These are phyloP conservation scores for Nitzschia sp. DNA, from an alignment of 108 stramenopile genomes.

Conservation along the genomic window DNA sequence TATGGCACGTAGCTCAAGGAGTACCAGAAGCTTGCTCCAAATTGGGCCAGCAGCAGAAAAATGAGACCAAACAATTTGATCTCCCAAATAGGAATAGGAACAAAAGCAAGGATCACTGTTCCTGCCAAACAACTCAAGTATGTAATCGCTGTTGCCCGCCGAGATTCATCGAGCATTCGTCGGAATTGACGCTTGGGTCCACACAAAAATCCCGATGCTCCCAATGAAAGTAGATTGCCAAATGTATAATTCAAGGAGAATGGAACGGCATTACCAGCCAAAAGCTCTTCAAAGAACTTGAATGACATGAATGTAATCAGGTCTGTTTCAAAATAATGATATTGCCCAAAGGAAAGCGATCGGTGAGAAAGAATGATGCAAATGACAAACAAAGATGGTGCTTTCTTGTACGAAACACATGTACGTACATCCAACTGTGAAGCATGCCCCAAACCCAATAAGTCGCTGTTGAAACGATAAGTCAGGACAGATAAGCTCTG, in stretches of 20 bases:
- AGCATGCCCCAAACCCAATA: constrained; percentile 67
- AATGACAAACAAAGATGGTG: background rate
- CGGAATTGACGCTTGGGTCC: constrained; percentile 66
- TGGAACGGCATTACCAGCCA: constrained; percentile 78
- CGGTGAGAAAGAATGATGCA: background rate
- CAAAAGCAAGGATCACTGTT: constrained; percentile 69
- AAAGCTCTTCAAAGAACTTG: constrained; percentile 69
- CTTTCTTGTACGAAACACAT: background rate
- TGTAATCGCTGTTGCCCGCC: constrained; percentile 52
- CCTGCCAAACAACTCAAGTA: constrained; percentile 64
- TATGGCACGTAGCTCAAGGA: constrained; percentile 80
- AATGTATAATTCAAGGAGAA: constrained; percentile 79
- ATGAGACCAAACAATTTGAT: constrained; percentile 59
- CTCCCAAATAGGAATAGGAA: constrained; percentile 48
- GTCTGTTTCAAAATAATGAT: constrained; percentile 26
- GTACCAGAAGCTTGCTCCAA: constrained; percentile 76
- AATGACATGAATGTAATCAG: constrained; percentile 83
- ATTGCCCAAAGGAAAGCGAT: background rate
- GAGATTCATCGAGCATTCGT: constrained; percentile 79
- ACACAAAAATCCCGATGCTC: constrained; percentile 52
- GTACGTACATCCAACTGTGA: constrained; percentile 67
- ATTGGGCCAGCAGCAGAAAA: constrained; percentile 59
- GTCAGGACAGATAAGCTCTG: constrained; percentile 70
- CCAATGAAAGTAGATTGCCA: constrained; percentile 46
- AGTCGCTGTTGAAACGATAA: constrained; percentile 78